These are phyloP conservation scores for Mucor velutinosus DNA, from an alignment of 371 early-diverging fungal genomes.

Conservation along the genomic window DNA sequence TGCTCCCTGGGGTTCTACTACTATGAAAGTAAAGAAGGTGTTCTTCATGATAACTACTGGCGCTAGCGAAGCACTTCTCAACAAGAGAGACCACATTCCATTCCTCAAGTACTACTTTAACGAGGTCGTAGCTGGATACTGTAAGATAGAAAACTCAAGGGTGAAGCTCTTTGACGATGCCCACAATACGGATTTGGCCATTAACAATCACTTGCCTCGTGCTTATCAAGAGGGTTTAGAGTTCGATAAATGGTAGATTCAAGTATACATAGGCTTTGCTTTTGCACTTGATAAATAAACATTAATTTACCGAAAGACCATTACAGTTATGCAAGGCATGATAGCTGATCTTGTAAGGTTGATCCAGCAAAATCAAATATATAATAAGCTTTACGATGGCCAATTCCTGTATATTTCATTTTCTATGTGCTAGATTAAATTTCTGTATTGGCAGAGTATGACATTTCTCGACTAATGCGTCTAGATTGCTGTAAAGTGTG, in stretches of 20 bases:
- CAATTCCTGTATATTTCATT: too few species aligned
- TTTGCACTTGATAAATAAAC: not conserved
- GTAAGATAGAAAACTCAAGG: not conserved
- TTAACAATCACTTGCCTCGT: not conserved
- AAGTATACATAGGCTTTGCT: not conserved
- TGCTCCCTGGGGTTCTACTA: not conserved
- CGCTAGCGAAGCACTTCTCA: not conserved
- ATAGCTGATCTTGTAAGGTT: too few species aligned
- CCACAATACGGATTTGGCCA: not conserved
- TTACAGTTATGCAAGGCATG: too few species aligned
- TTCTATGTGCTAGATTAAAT: too few species aligned
- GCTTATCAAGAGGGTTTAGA: constrained; percentile 6
- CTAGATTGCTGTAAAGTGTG: too few species aligned
- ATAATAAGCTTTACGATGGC: too few species aligned
- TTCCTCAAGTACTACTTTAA: not conserved
- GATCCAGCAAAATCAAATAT: too few species aligned
- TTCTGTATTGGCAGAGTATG: too few species aligned
- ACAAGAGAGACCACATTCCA: not conserved
- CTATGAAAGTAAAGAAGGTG: not conserved
- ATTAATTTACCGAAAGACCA: too few species aligned
- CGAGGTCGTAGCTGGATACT: not conserved
- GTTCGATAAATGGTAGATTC: constrained; percentile 1
- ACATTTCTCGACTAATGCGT: too few species aligned
- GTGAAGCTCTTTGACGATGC: not conserved
- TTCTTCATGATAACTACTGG: not conserved